Evolutionary conservation across 805 yeast genomes (phyloP), one percentile per base, ranked within the genome.

Genomic region (Candida taoyuanica): DNA sequence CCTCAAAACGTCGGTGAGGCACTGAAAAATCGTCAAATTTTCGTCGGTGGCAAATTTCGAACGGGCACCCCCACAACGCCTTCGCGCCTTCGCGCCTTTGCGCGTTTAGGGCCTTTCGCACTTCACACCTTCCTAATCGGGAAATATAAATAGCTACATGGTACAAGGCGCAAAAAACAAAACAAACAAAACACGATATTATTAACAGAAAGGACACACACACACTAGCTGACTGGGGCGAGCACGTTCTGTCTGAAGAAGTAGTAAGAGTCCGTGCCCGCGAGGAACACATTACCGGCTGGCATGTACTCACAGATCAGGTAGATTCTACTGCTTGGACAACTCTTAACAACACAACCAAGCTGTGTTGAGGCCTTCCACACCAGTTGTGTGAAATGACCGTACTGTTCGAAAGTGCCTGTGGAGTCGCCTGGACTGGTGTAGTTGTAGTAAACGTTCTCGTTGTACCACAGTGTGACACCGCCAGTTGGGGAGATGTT

Each of bases 361-460:
- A 84, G 60, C 47, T 73, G 61, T 7, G 74, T 62, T 29, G 83
- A 64, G 7, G 68, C 51, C 45, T 73, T 73, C 94, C 94, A 84
- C 18, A 84, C 73, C 24, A 82, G 54, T 62, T 84, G 91, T 13
- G 91, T 82, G 65, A 84, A 84, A 57, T 84, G 94, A 39, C 85
- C 85, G 14, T 76, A 73, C 14, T 68, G 68, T 39, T 62, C 67
- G 39, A 68, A 68, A 48, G 62, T 67, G 40, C 75, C 79, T 43
- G 56, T 57, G n/a, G 47, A 43, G 9, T 33, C 3, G 36, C 57
- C 58, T 20, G 79, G 76, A 35, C 71, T 60, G 33, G 60, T 54
- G 63, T 60, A 82, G 59, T 74, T 63, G 62, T 81, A 84, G 36
- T 57, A 43, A 9, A 52, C 40, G 47, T 79, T 81, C 65, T 84